Conservation (phyloP, 2,329 filamentous ascomycete species). For the Camillea tinctor region DNA sequence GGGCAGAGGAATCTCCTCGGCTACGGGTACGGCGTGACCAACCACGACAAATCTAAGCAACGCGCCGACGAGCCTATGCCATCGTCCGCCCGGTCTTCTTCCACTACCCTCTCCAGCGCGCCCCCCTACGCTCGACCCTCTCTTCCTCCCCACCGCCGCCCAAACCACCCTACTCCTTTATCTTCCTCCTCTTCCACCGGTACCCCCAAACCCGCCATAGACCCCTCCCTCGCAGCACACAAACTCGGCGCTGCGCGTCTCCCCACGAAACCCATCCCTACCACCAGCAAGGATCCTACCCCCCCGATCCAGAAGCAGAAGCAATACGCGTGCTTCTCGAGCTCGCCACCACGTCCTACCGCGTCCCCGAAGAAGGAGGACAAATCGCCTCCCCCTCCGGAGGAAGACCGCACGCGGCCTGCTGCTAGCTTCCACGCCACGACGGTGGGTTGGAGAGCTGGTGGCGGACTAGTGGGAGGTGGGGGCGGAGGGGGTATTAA, state of each 20-base stretch:
- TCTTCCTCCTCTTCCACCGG: slow-evolving; percentile 6
- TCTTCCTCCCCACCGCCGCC: slow-evolving; percentile 3
- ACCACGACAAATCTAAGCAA: slow-evolving; percentile 32
- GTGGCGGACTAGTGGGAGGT: neutral
- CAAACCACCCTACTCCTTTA: neutral
- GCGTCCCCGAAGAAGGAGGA: slow-evolving; percentile 26
- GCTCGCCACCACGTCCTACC: slow-evolving; percentile 45
- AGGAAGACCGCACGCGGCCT: slow-evolving; percentile 37
- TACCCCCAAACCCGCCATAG: slow-evolving; percentile 9
- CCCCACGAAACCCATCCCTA: slow-evolving; percentile 31
- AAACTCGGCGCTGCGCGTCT: slow-evolving; percentile 41
- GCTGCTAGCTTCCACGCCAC: slow-evolving; percentile 52
- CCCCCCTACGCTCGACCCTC: slow-evolving; percentile 26
- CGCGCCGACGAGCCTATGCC: neutral
- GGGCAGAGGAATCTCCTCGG: slow-evolving; percentile 32
- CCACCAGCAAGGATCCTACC: slow-evolving; percentile 1
- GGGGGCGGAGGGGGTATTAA: slow-evolving; percentile 33
- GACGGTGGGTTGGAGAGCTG: slow-evolving; percentile 41
- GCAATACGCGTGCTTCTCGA: slow-evolving; percentile 58
- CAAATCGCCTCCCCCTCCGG: slow-evolving; percentile 11
- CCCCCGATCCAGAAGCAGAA: slow-evolving; percentile 25
- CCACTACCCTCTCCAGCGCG: neutral
- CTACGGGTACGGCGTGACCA: slow-evolving; percentile 30
- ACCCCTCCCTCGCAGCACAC: slow-evolving; percentile 34
- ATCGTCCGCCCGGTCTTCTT: neutral